Percentiles rank a stretch among this genome's conserved stretches.
Evolutionary conservation across 768 basidiomycete genomes (phyloP).

Genomic region (Auricularia sp.): DNA sequence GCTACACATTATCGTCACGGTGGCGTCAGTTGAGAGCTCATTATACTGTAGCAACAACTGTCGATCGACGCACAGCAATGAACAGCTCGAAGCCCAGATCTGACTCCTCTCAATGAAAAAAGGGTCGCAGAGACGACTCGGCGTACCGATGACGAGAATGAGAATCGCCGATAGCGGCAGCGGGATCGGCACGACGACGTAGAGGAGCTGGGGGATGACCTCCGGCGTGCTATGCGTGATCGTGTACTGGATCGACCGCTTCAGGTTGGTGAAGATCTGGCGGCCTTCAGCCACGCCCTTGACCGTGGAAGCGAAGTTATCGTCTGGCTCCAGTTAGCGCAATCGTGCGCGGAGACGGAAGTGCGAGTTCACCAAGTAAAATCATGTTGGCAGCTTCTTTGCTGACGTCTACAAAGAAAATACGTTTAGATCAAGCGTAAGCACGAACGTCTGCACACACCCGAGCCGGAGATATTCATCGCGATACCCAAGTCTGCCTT

Average conservation of each 20-base stretch:
- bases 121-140: too few species aligned
- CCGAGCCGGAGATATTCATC: slow-evolving; percentile 64
- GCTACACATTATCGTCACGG: slow-evolving; percentile 21
- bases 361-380: slow-evolving; percentile 38
- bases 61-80: slow-evolving; percentile 39
- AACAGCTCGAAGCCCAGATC: slow-evolving; percentile 66
- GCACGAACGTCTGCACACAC: background rate
- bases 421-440: background rate
- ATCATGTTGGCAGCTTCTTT: slow-evolving; percentile 73
- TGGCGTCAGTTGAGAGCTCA: too few species aligned
- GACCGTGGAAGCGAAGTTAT: slow-evolving; percentile 65
- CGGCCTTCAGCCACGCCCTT: slow-evolving; percentile 64
- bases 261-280: slow-evolving; percentile 60
- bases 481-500: slow-evolving; percentile 66
- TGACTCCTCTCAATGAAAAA: slow-evolving; percentile 13
- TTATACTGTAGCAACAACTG: background rate
- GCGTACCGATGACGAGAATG: slow-evolving; percentile 58
- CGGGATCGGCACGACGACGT: slow-evolving; percentile 60
- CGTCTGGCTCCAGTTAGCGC: slow-evolving; percentile 29
- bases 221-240: slow-evolving; percentile 60
- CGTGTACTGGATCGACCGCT: slow-evolving; percentile 65
- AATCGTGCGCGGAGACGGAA: background rate
- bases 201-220: slow-evolving; percentile 58
- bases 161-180: slow-evolving; percentile 58
- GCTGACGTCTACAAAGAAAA: slow-evolving; percentile 38